Evolutionary conservation across 2,329 filamentous ascomycete genomes (phyloP), one percentile per base, ranked within the genome.

Genomic region (Aaosphaeria pasadenensis): DNA sequence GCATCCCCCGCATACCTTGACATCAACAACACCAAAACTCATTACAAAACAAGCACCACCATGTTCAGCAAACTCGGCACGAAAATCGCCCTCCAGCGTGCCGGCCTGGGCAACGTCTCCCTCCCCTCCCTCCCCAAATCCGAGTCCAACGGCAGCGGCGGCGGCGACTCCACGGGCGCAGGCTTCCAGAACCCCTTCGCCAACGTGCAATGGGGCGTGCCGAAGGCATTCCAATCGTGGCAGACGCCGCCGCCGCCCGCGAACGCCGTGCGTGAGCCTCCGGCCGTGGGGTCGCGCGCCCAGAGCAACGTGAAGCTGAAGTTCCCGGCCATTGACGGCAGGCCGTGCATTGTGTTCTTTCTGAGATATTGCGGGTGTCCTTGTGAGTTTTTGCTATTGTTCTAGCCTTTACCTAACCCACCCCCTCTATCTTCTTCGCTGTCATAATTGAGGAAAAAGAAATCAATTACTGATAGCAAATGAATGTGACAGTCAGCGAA

Each of bases 51-150:
- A 36, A 9, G 2, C 33, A n/a, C 33, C 39, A 68, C 59, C 46
- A 84, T 83, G 81, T 75, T 84, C 60, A 76, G 77, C 57, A 77
- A 72, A 54, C 67, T 84, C 48, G 75, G 77, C 11, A 80, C 80
- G 41, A 84, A 84, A 66, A 68, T 83, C 54, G 81, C 80, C 51
- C 72, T 84, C 56, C 80, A 74, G 54, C 82, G 81, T 61, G 75
- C 75, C 44, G 81, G 81, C 60, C 64, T 84, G 46, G 74, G 77
- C 36, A 77, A 72, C 64, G 71, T 82, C 55, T 66, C 74, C 42
- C 67, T 83, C 47, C 50, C 66, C 47, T 62, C 62, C 44, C 48
- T 53, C 30, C 48, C 55, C 46, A 44, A 60, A 24, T 46, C 43
- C 31, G 48, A 53, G 2, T 7, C 39, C 30, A 55, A 57, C 3